A percentile compares a stretch with the other conserved stretches of the same genome.
Evolutionary conservation across 2,329 filamentous ascomycete species (phyloP).

Genomic region (Claviceps quebecensis): DNA sequence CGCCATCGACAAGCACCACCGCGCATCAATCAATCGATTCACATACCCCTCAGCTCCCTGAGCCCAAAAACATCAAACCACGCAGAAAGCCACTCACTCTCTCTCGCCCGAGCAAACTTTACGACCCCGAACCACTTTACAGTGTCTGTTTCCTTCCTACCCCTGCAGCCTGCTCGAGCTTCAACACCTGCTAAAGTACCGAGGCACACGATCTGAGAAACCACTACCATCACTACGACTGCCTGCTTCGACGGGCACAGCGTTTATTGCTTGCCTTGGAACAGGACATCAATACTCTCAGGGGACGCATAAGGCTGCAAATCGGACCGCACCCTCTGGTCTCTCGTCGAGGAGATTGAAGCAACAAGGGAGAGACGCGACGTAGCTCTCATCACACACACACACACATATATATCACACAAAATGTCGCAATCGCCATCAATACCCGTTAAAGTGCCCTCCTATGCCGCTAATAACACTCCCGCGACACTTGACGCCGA

Average conservation of each 20-base stretch:
- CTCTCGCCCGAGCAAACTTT: neutral
- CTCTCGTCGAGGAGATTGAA: neutral
- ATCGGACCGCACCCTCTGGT: neutral
- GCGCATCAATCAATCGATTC: neutral
- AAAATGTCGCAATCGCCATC: slow-evolving; percentile 33
- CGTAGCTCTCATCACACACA: neutral
- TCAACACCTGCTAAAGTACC: neutral
- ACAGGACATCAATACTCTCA: neutral
- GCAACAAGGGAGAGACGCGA: neutral
- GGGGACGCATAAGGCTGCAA: neutral
- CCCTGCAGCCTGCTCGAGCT: neutral
- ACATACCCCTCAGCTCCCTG: neutral
- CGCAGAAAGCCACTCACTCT: too few relatives aligned
- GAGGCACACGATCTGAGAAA: neutral
- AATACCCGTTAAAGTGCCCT: slow-evolving; percentile 46
- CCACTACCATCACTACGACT: neutral
- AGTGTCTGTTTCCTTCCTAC: neutral
- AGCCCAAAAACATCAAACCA: neutral
- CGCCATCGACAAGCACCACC: neutral
- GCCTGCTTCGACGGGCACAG: neutral
- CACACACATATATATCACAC: slow-evolving; percentile 1
- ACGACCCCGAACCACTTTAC: neutral
- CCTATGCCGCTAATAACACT: slow-evolving; percentile 42
- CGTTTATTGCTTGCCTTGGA: too few relatives aligned
- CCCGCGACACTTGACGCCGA: slow-evolving; percentile 47